These are phyloP conservation scores for Hypomyces rosellus DNA, from an alignment of 2,329 filamentous ascomycete genomes.

Conservation along the genomic window DNA sequence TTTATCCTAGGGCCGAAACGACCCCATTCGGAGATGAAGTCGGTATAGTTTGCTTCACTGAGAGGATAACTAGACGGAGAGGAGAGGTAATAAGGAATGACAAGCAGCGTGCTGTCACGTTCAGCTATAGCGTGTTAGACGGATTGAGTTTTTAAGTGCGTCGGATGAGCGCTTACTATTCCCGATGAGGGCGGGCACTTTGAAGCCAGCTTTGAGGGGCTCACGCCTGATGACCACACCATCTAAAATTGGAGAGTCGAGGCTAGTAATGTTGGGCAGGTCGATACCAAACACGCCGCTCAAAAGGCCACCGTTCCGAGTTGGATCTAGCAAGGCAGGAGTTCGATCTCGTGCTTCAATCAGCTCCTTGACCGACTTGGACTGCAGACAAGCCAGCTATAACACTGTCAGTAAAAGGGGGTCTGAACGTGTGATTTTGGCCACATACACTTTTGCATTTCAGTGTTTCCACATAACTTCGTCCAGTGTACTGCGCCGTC, in stretches of 20 bases:
- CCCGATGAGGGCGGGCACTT: conserved; percentile 13
- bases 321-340: conserved; percentile 4
- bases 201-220: conserved; percentile 11
- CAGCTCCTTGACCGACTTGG: conserved; percentile 8
- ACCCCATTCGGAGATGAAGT: conserved; percentile 12
- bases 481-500: conserved; percentile 9
- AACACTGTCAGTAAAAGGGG: background rate
- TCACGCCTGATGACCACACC: conserved; percentile 10
- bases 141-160: too few relatives aligned
- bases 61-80: background rate
- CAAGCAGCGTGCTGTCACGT: conserved; percentile 11
- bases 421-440: background rate
- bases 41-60: conserved; percentile 13
- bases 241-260: conserved; percentile 8
- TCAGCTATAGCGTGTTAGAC: conserved; percentile 3
- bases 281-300: conserved; percentile 7
- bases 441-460: conserved; percentile 9
- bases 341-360: conserved; percentile 4
- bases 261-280: conserved; percentile 11
- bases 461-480: conserved; percentile 12
- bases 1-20: conserved; percentile 1
- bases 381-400: conserved; percentile 8
- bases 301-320: conserved; percentile 2
- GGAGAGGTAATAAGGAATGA: conserved; percentile 7
- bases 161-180: conserved; percentile 1